Evolutionary conservation across 2,329 filamentous ascomycete species (phyloP), one percentile per base, ranked within the genome.

Genomic region (Diaporthe longicolla): DNA sequence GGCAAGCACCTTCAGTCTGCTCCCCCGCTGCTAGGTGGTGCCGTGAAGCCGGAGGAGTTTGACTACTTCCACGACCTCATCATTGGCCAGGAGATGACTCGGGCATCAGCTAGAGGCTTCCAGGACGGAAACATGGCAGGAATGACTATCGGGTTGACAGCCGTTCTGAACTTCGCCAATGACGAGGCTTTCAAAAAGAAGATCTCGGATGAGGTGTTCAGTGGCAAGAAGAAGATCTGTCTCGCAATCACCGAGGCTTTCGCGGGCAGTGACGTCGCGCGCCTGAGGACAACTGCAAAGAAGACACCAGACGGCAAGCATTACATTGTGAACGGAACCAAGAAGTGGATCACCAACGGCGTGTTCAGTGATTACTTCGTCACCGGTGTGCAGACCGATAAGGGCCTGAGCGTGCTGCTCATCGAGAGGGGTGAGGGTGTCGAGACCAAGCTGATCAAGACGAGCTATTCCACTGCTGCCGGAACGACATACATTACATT

Each of bases 231-330:
- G 90, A 95, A 95, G 87, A 94, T 97, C 81, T 96, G 93, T 80
- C 87, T 97, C 4, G 94, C 94, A 70, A 95, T 97, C 80, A 97
- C 94, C 1, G 95, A 97, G 83, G 94, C 95, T 0, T 97, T 97
- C 83, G 94, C 94, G 21, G 94, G 94, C 19, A 93, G 90, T 50
- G 95, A 97, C 82, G 94, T 97, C 6, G 93, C 94, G 19, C 91
- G 93, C 21, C 86, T 97, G 50, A 88, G 93, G 76, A 97, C 94
- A 0, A 97, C 94, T 0, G 94, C 94, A 1, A 88, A 88, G 77
- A 94, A 95, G 85, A 94, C 93, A 0, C 84, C 91, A 1, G 93
- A 95, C 80, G 93, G 93, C 61, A 92, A 93, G 81, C 88, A 92
- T 83, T 95, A 94, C 81, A 87, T 91, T 73, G 87, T 91, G 81